These are phyloP conservation scores for Phlyctochytrium arcticum DNA, from an alignment of 192 early-diverging fungal genomes.

Conservation along the genomic window DNA sequence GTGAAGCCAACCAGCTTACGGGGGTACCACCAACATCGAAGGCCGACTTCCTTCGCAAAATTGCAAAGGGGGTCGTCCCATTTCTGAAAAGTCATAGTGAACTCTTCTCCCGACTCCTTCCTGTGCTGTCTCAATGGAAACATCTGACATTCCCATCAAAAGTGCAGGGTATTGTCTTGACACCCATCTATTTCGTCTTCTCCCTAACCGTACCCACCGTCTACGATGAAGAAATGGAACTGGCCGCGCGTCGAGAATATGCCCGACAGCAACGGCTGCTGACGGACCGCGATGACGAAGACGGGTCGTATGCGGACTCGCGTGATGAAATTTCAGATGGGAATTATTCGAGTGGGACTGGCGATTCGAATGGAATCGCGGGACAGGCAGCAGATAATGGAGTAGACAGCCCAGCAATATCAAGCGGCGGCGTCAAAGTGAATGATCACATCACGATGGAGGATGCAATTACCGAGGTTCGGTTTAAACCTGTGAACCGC, in stretches of 20 bases:
- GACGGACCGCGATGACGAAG: slow-evolving; percentile 18
- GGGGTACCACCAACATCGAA: too few species aligned
- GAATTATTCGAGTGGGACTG: slow-evolving; percentile 23
- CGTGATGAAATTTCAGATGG: too few species aligned
- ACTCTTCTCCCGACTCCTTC: not conserved
- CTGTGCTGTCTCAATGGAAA: not conserved
- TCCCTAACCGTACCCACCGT: slow-evolving; percentile 62
- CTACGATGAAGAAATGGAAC: slow-evolving; percentile 35
- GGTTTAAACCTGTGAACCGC: slow-evolving; percentile 43
- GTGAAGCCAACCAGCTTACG: too few species aligned
- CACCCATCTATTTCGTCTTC: slow-evolving; percentile 7
- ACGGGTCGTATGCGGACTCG: slow-evolving; percentile 11
- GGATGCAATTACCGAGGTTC: slow-evolving; percentile 10
- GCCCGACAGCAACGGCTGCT: slow-evolving; percentile 5
- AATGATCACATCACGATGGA: not conserved
- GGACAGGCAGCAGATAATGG: slow-evolving; percentile 4
- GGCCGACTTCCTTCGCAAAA: too few species aligned
- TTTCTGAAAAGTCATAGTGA: too few species aligned
- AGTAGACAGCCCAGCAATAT: slow-evolving; percentile 9
- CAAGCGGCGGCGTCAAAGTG: slow-evolving; percentile 7
- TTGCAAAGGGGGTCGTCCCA: too few species aligned
- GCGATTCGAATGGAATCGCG: not conserved
- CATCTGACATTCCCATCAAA: not conserved
- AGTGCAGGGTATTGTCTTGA: not conserved
- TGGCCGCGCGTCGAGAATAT: slow-evolving; percentile 6